These are phyloP conservation scores for Phalaenopsis equestris DNA, from an alignment of 106 monocot species.

Conservation along the genomic window DNA sequence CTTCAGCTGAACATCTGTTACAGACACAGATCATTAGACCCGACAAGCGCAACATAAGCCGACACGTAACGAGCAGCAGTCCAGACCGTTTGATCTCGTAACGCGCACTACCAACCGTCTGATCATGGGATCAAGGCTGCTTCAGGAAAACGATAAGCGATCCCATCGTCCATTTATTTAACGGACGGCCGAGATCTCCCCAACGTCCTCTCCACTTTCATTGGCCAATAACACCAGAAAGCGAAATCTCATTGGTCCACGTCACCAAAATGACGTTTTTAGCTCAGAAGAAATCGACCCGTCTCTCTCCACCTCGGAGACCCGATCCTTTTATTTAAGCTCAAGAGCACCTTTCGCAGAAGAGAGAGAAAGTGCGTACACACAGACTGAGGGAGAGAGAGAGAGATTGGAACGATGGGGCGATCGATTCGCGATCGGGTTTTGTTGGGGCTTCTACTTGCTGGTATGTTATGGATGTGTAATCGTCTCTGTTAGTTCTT, in stretches of 20 bases:
- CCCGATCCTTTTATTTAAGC: background rate
- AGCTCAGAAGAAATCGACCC: background rate
- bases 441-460: slow-evolving; percentile 13
- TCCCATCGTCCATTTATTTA: too few species aligned
- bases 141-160: too few species aligned
- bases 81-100: background rate
- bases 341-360: background rate
- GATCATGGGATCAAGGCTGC: too few species aligned
- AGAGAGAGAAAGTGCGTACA: too few species aligned
- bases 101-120: background rate
- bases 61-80: background rate
- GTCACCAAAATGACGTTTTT: slow-evolving; percentile 10
- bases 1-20: too few species aligned
- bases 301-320: background rate
- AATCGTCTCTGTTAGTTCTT: background rate
- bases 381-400: slow-evolving; percentile 2
- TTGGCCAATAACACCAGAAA: background rate
- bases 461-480: slow-evolving; percentile 3
- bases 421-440: slow-evolving; percentile 10
- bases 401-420: slow-evolving; percentile 8
- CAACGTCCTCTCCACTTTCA: background rate
- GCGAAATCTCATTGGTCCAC: slow-evolving; percentile 17
- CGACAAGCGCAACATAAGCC: background rate
- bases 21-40: too few species aligned
- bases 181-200: background rate